Conservation (phyloP, 2,329 filamentous ascomycete genomes). For the Hypoxylon rubiginosum region DNA sequence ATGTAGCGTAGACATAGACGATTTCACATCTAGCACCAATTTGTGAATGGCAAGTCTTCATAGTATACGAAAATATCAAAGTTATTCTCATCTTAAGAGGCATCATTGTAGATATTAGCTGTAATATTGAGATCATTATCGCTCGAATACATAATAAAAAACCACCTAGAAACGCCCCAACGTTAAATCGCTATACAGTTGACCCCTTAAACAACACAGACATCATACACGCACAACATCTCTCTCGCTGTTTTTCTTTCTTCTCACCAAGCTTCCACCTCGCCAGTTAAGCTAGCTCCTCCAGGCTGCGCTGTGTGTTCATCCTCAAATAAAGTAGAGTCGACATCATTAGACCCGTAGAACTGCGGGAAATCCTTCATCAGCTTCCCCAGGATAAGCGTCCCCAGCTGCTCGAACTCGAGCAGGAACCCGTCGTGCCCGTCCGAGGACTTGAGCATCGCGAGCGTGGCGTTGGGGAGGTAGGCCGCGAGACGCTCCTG, state of each 20-base stretch:
- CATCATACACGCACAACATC: background rate
- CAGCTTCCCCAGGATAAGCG: slow-evolving; percentile 45
- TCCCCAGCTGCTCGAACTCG: slow-evolving; percentile 52
- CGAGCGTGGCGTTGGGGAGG: slow-evolving; percentile 49
- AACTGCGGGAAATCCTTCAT: slow-evolving; percentile 34
- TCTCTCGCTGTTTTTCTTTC: background rate
- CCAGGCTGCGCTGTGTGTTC: slow-evolving; percentile 26
- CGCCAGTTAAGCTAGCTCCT: slow-evolving; percentile 38
- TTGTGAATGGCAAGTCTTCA: background rate
- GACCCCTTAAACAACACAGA: slow-evolving; percentile 11
- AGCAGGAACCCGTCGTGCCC: slow-evolving; percentile 57
- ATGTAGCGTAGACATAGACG: background rate
- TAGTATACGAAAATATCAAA: too few relatives aligned
- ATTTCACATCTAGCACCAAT: background rate
- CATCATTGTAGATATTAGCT: background rate
- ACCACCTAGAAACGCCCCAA: slow-evolving; percentile 11
- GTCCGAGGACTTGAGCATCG: slow-evolving; percentile 48
- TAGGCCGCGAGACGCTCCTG: slow-evolving; percentile 50
- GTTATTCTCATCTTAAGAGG: background rate
- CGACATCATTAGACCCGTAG: slow-evolving; percentile 22
- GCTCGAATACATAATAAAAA: slow-evolving; percentile 7
- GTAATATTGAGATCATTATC: slow-evolving; percentile 10
- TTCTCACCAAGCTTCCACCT: slow-evolving; percentile 39
- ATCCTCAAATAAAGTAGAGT: background rate
- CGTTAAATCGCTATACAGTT: slow-evolving; percentile 25